Evolutionary conservation across 192 early-diverging fungal species (phyloP), one percentile per base, ranked within the genome.

Genomic region (Mortierella antarctica): DNA sequence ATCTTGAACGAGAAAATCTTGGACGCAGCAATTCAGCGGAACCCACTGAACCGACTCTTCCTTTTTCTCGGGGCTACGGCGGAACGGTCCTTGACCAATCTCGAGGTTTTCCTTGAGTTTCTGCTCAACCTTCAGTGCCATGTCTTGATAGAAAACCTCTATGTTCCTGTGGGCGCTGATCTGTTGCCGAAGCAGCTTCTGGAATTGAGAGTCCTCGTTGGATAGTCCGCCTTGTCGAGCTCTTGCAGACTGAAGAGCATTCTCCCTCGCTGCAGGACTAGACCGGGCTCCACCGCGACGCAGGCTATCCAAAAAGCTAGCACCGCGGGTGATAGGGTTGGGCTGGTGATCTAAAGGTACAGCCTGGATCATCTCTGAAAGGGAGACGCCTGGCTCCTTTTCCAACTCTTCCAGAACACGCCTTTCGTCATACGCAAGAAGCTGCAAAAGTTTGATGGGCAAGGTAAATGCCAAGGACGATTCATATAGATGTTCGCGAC

Each of bases 331-430:
- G 45, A 71, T 79, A 12, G 76, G 76, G 18, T 78, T 78, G 7
- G 76, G 76, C 7, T 49, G 68, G 47, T 79, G 76, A n/a, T 79
- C 76, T 20, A 79, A 31, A 1, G 76, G 76, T 10, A 79, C 56
- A 7, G 69, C 68, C 40, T 79, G 76, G 51, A 79, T 66, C 57
- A 79, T 59, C n/a, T 79, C 76, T 14, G 76, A 71, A 8, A 79
- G 23, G 7, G 69, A 67, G 9, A 67, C 54, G 1, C 47, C 58
- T 8, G 63, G 69, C 52, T 79, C 76, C 50, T 57, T 65, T 46
- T 79, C 76, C 18, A 79, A 45, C 44, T 71, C 69, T 17, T 79
- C 68, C 10, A 79, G 62, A 21, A 79, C 69, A 15, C 63, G 41
- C 8, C 47, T 56, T 23, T 79, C 76, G 52, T 79, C 76, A 17